Evolutionary conservation across 768 basidiomycete species (phyloP), one percentile per base, ranked within the genome.

Genomic region (Sporobolomyces pararoseus): DNA sequence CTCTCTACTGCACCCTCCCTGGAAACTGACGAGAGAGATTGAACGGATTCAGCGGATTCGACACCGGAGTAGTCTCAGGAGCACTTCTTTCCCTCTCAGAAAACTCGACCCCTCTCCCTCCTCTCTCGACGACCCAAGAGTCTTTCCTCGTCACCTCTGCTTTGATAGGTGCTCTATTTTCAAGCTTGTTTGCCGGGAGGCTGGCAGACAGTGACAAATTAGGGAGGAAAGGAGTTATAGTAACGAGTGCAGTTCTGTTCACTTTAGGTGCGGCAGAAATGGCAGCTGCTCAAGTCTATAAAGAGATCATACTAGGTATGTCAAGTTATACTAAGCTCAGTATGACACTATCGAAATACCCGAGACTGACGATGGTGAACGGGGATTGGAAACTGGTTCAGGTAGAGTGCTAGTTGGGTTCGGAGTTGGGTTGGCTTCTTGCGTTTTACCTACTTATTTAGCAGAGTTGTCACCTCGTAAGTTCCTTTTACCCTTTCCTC

Each of bases 241-340:
- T 75, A 6, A 25, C 42, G 2, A 52, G 65, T 4, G 65, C 61
- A 4, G 65, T 68, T 34, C 32, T 71, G 17, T 75, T 75, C 27
- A 23, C 49, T 7, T 7, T 72, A 3, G 74, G 74, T 3, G 75
- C 75, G 19, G 31, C 73, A 2, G 71, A 73, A 34, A 72, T 73
- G 61, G 66, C 68, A 0, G 65, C 66, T 0, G 72, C 75, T 12
- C 53, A 65, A 39, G 64, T 70, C 14, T 70, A 47, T 55, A 72
- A 70, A 44, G 74, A 75, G 68, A 31, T 75, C 44, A 44, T 75
- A 14, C 53, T 75, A 21, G 69, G 68, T 59, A 4, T 13, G 53
- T 27, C 14, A 44, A 4, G 14, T 17, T 31, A n/a, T n/a, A n/a
- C n/a, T n/a, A n/a, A n/a, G n/a, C n/a, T n/a, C n/a, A n/a, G n/a